Conservation (phyloP, 495 filamentous ascomycete genomes). For the Xylaria cubensis region DNA sequence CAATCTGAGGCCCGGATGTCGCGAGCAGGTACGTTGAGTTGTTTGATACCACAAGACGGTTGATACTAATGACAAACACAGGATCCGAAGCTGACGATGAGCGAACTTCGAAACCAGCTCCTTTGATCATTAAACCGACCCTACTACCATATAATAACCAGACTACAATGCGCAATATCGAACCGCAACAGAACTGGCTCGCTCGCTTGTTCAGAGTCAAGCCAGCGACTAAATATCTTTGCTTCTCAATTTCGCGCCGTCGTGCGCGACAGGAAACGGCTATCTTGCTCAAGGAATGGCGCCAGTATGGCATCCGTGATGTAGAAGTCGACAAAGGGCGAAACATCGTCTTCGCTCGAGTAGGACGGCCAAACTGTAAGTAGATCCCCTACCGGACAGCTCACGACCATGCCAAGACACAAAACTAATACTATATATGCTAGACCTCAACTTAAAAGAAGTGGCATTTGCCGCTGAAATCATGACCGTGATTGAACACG, state of each 20-base stretch:
- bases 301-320: conserved; percentile 76
- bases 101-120: conserved; percentile 18
- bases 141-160: conserved; percentile 24
- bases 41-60: background rate
- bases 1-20: conserved; percentile 44
- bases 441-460: conserved; percentile 76
- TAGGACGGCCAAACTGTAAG: conserved; percentile 81
- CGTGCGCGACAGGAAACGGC: conserved; percentile 77
- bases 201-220: conserved; percentile 88
- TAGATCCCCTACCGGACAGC: conserved; percentile 29
- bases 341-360: conserved; percentile 75
- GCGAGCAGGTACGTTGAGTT: conserved; percentile 42
- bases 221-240: conserved; percentile 73
- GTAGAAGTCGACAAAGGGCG: conserved; percentile 75
- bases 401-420: background rate
- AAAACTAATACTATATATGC: conserved; percentile 33
- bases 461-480: conserved; percentile 83
- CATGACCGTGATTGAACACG: conserved; percentile 83
- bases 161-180: conserved; percentile 53
- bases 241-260: conserved; percentile 71
- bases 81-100: conserved; percentile 26
- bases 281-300: conserved; percentile 77
- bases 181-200: conserved; percentile 79
- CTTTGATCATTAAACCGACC: conserved; percentile 25
- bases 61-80: conserved; percentile 27